Percentiles rank a stretch among this genome's conserved stretches.
phyloP scores from a whole-genome alignment of 2,329 filamentous ascomycete genomes.

The Falciphora oryzae region DNA sequence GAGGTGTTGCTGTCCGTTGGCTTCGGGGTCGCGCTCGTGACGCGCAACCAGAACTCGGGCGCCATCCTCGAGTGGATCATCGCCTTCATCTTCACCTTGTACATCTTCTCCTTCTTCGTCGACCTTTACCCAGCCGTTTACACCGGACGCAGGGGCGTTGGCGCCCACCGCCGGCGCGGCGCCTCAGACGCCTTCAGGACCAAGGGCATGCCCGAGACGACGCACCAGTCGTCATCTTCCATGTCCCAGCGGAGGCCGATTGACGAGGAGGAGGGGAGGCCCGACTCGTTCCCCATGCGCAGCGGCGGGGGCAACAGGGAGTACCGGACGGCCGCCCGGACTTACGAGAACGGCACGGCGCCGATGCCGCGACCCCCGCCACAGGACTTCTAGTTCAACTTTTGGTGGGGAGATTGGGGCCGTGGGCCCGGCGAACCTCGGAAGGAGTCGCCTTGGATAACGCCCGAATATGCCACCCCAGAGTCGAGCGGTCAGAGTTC shows the following conservation, averaged over 20 bases:
- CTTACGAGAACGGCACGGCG: background rate
- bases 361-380: background rate
- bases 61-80: constrained; percentile 77
- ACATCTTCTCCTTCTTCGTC: constrained; percentile 79
- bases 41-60: constrained; percentile 52
- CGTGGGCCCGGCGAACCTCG: background rate
- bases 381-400: background rate
- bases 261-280: background rate
- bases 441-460: no score
- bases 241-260: constrained; percentile 4
- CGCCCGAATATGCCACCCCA: no score
- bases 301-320: background rate
- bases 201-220: constrained; percentile 8
- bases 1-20: constrained; percentile 68
- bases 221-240: background rate
- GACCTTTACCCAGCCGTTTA: constrained; percentile 76
- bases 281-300: background rate
- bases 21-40: constrained; percentile 57
- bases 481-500: background rate
- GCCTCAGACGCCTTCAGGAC: constrained; percentile 6
- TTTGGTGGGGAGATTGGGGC: background rate
- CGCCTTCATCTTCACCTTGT: constrained; percentile 80
- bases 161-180: background rate
- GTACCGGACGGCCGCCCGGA: background rate
- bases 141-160: constrained; percentile 29